Conservation (phyloP, 2,329 filamentous ascomycete genomes). For the Sclerotinia sclerotiorum region DNA sequence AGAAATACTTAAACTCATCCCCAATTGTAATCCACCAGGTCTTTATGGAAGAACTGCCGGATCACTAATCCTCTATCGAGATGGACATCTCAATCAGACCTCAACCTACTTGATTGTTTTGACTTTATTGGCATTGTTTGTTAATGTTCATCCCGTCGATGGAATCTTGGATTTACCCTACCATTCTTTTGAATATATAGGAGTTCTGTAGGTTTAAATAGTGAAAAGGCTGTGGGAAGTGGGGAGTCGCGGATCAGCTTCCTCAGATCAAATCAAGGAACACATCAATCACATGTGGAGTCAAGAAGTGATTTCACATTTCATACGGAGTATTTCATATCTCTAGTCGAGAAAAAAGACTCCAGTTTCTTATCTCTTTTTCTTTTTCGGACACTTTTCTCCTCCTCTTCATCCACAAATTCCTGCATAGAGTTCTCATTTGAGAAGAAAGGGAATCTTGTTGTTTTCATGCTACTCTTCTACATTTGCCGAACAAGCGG, state of each 20-base stretch:
- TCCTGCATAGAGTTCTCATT: constrained; percentile 6
- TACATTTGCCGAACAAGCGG: background rate
- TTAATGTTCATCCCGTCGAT: background rate
- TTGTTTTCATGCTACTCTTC: background rate
- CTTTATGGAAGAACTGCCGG: background rate
- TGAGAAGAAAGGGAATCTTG: background rate
- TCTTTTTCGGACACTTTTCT: background rate
- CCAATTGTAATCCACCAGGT: background rate
- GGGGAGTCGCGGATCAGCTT: background rate
- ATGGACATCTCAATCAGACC: too few species aligned
- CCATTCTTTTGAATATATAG: background rate
- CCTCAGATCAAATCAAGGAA: background rate
- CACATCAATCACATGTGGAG: background rate
- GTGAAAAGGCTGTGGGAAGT: background rate
- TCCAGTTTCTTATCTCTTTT: background rate
- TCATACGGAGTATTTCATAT: background rate
- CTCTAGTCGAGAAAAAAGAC: background rate
- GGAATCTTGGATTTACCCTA: background rate
- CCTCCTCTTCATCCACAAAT: background rate
- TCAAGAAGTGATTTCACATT: background rate
- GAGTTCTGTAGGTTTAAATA: background rate
- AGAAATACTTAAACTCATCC: background rate
- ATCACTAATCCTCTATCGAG: background rate
- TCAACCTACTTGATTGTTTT: too few species aligned
- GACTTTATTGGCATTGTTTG: background rate